Conservation (phyloP, 1,284 basidiomycete genomes). For the Apiotrichum porosum region DNA sequence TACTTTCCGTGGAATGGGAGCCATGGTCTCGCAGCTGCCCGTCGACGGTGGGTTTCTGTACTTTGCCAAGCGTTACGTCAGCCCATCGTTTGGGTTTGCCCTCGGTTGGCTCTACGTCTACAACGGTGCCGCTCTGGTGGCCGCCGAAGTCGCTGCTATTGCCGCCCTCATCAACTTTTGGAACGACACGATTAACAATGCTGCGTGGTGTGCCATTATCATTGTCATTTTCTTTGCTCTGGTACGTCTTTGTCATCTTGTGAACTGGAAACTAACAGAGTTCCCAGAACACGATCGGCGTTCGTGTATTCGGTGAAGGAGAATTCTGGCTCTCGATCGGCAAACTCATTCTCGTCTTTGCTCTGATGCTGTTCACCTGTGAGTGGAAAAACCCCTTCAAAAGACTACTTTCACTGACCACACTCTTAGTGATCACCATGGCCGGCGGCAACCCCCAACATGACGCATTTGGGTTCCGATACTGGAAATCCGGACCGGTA, state of each 20-base stretch:
- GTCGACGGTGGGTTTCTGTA: constrained; percentile 10
- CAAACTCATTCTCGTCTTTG: constrained; percentile 64
- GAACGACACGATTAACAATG: constrained; percentile 3
- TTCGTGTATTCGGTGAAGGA: constrained; percentile 55
- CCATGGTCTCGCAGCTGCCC: constrained; percentile 13
- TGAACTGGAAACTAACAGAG: too few relatives aligned
- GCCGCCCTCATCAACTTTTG: constrained; percentile 1
- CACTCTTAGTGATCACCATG: constrained; percentile 14
- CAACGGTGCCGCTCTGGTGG: constrained; percentile 1
- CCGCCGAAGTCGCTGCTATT: not conserved
- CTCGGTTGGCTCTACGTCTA: constrained; percentile 4
- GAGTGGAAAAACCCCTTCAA: too few relatives aligned
- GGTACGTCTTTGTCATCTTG: too few relatives aligned
- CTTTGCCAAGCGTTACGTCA: constrained; percentile 11
- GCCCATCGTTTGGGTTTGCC: constrained; percentile 4
- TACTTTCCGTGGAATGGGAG: constrained; percentile 15
- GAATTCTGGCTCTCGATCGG: constrained; percentile 68
- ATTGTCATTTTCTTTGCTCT: constrained; percentile 21
- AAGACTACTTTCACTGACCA: too few relatives aligned
- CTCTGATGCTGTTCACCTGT: constrained; percentile 51
- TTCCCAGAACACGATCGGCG: too few relatives aligned
- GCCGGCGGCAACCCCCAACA: constrained; percentile 18
- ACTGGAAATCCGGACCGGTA: constrained; percentile 39
- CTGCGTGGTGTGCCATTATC: not conserved
- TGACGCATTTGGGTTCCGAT: constrained; percentile 18